Conservation (phyloP, 106 monocot genomes). For the Dendrobium nobile region DNA sequence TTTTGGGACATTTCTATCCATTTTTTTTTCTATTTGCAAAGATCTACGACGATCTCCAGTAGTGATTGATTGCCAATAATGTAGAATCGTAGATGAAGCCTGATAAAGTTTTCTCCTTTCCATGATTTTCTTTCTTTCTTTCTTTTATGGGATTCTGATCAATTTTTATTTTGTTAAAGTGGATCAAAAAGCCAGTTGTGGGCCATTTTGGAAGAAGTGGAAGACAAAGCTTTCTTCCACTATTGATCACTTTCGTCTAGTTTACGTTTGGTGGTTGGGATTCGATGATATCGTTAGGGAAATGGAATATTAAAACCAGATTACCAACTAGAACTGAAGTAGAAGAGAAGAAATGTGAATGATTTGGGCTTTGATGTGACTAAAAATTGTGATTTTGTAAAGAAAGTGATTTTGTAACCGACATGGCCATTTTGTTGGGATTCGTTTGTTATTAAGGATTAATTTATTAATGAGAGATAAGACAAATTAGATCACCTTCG, state of each 20-base stretch:
- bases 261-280: conserved; percentile 1
- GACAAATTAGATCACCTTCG: neutral
- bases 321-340: conserved; percentile 5
- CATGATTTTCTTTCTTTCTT: neutral
- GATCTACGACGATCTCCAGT: neutral
- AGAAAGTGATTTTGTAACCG: neutral
- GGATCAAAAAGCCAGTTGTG: neutral
- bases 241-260: neutral
- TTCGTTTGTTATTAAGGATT: neutral
- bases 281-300: neutral
- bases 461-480: neutral
- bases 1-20: neutral
- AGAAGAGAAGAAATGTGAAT: conserved; percentile 5
- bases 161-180: neutral
- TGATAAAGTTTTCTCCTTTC: neutral
- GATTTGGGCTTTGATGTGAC: conserved; percentile 4
- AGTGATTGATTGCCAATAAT: neutral
- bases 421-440: neutral
- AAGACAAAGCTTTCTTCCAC: conserved; percentile 1
- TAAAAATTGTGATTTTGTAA: neutral
- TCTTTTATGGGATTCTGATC: neutral
- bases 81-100: neutral
- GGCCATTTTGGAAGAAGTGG: neutral
- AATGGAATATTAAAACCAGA: neutral
- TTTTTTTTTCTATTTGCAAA: neutral